Evolutionary conservation across 345 rosid genomes (phyloP), one percentile per base, ranked within the genome.

Genomic region (Eucalyptus grandis): DNA sequence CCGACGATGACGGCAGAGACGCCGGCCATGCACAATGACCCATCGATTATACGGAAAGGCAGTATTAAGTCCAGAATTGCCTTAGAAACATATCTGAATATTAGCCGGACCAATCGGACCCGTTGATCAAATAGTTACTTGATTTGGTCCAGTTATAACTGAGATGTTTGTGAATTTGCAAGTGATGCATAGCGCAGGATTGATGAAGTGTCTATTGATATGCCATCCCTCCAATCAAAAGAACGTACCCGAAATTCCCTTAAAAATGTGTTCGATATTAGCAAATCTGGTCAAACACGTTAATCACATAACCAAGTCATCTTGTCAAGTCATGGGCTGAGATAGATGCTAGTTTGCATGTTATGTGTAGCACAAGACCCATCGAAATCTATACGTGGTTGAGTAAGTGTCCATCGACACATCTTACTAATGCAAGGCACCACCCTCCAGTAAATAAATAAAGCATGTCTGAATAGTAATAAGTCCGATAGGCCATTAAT

Each of bases 121-220:
- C 6, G 12, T 67, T 67, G 37, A 67, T 31, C 43, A 8, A 67
- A 67, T 1, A 31, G 5, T 31, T 67, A 31, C 21, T 31, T 31
- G 43, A 31, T 69, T 16, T 16, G 6, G 40, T 67, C 40, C 15
- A 67, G 21, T 67, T 15, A n/a, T 15, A 1, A 31, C 8, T 7
- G 22, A 65, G 19, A 67, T 1, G 1, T 9, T 15, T 67, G 80
- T 11, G 9, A 67, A 67, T 31, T 67, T 6, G 34, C 34, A 62
- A 30, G 4, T 27, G 1, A 12, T 6, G 30, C 22, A 0, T 8
- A 21, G 58, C 2, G 13, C 0, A 10, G 24, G 0, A 53, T 53
- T 26, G 31, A 60, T 26, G 15, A 24, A 56, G 3, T 56, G 13
- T 2, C 30, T 1, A 56, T 56, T 4, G 6, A 56, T 19, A 19